Evolutionary conservation across 352 stramenopile species (phyloP).

Genomic region (Pythium plurisporium): DNA sequence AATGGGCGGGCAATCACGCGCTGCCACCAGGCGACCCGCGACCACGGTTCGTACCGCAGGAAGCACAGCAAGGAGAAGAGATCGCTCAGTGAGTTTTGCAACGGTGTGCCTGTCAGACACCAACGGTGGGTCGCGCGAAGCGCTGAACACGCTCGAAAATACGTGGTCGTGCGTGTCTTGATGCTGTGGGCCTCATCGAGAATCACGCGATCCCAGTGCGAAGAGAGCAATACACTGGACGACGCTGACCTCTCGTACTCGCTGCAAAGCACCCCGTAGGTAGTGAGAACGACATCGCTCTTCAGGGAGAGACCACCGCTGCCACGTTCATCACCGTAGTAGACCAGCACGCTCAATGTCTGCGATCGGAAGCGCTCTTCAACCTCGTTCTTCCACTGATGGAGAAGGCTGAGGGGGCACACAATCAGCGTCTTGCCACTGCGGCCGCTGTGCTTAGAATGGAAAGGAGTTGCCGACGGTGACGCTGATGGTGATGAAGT

Average conservation of each 20-base stretch:
- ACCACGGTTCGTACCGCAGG: constrained; percentile 84
- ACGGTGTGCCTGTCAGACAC: constrained; percentile 88
- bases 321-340: constrained; percentile 70
- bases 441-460: neutral
- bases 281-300: constrained; percentile 79
- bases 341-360: constrained; percentile 50
- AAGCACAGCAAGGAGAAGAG: constrained; percentile 85
- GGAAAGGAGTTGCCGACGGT: neutral
- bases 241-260: constrained; percentile 46
- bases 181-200: constrained; percentile 91
- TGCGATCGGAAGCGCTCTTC: constrained; percentile 52
- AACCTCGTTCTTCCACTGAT: constrained; percentile 87
- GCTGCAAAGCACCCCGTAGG: constrained; percentile 73
- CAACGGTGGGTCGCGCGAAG: constrained; percentile 68
- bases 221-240: constrained; percentile 26
- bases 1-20: constrained; percentile 76
- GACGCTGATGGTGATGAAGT: neutral
- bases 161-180: constrained; percentile 80
- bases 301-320: constrained; percentile 12
- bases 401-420: constrained; percentile 82
- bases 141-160: constrained; percentile 57
- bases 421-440: constrained; percentile 72
- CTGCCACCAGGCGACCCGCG: constrained; percentile 75
- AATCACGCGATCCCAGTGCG: constrained; percentile 82
- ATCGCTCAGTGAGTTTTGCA: constrained; percentile 88